These are phyloP conservation scores for Dipodascus geniculatus DNA, from an alignment of 805 yeast species.

Conservation along the genomic window DNA sequence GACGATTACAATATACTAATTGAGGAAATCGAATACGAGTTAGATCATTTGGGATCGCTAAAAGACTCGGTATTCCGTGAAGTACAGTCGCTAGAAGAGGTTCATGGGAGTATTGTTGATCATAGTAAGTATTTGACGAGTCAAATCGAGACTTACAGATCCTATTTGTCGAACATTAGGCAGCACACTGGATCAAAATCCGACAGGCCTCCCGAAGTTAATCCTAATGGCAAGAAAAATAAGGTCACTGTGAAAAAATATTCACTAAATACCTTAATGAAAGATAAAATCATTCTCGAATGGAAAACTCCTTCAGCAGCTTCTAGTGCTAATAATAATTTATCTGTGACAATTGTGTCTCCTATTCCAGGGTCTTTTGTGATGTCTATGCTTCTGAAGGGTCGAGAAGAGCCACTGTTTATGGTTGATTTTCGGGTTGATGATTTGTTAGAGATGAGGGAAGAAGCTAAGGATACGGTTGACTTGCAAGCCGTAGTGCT, in stretches of 20 bases:
- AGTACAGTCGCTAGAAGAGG: slow-evolving; percentile 22
- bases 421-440: slow-evolving; percentile 25
- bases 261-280: slow-evolving; percentile 17
- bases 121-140: slow-evolving; percentile 26
- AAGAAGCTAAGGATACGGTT: slow-evolving; percentile 12
- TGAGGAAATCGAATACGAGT: slow-evolving; percentile 25
- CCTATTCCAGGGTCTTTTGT: slow-evolving; percentile 24
- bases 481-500: slow-evolving; percentile 22
- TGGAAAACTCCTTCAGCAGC: slow-evolving; percentile 19
- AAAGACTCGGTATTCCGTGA: slow-evolving; percentile 23
- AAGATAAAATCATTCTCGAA: slow-evolving; percentile 19
- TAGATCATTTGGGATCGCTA: slow-evolving; percentile 25
- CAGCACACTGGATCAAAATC: slow-evolving; percentile 21
- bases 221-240: not conserved
- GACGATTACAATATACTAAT: slow-evolving; percentile 21
- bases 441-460: slow-evolving; percentile 23
- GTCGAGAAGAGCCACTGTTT: slow-evolving; percentile 21
- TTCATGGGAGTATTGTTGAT: slow-evolving; percentile 22
- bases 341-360: slow-evolving; percentile 19
- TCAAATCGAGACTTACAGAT: slow-evolving; percentile 27
- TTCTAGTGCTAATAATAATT: slow-evolving; percentile 7
- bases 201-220: slow-evolving; percentile 14
- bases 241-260: slow-evolving; percentile 14
- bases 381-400: slow-evolving; percentile 21
- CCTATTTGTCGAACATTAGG: slow-evolving; percentile 26